Base-by-base conservation (phyloP, 164 flowering plant genomes). In the Amborella trichopoda region DNA sequence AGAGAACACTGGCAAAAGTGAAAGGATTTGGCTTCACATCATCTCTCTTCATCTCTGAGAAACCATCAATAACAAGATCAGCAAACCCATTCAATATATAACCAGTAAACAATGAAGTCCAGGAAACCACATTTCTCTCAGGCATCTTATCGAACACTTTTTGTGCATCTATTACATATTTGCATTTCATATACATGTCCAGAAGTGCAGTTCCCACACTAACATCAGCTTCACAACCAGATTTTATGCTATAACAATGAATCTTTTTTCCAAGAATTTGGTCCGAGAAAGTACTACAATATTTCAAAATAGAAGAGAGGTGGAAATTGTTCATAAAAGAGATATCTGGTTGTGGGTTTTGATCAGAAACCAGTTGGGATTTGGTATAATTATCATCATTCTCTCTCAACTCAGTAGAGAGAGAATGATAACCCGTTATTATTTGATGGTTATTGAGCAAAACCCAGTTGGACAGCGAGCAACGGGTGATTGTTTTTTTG, bases 201-300 rank as follows among this genome's bases (percentile, higher is more conserved):
- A 86, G 70, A 18, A 86, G 73, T 34, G 95, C 67, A 53, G 91
- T 74, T 2, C 89, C 89, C n/a, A 81, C 94, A 47, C 88, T 77
- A 27, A 76, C 71, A 72, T 76, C 76, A 5, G 46, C 68, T 21
- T 60, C 51, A 25, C 67, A 59, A n/a, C 89, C 86, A 26, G 60
- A 66, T 55, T 80, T 86, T 30, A 80, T n/a, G 55, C 72, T 65
- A 40, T 38, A 55, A 46, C 74, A 60, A 48, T 90, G 94, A 30
- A 80, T 50, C 38, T 73, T 83, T 50, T 60, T 76, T 1, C 94
- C 94, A n/a, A 65, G 34, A 27, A 22, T 42, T 41, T 34, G 59
- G 50, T 77, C 61, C 17, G 39, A 44, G 53, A 80, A 64, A 51
- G 62, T 48, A 26, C 68, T 69, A 46, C 80, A 85, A 20, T 56